Conservation (phyloP, 164 flowering plant species). For the Stephania japonica region DNA sequence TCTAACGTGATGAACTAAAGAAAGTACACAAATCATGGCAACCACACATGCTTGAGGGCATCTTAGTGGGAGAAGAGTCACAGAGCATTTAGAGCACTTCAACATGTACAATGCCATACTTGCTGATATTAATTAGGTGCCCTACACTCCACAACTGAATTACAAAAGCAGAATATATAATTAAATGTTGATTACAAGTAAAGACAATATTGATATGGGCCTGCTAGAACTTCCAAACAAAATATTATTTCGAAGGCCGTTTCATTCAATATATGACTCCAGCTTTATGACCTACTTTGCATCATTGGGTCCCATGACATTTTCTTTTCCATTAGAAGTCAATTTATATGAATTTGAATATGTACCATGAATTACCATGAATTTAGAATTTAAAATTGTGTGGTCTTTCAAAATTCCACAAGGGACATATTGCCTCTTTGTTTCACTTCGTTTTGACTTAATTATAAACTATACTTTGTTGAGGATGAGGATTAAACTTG, state of each 20-base stretch:
- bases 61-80: slow-evolving; percentile 2
- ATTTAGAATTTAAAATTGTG: too few relatives aligned
- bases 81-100: neutral
- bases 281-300: neutral
- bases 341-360: neutral
- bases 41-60: neutral
- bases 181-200: neutral
- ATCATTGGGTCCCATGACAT: neutral
- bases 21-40: neutral
- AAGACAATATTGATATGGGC: neutral
- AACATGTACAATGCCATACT: neutral
- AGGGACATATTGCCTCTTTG: too few relatives aligned
- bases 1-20: neutral
- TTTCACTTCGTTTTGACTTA: too few relatives aligned
- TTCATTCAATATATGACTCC: neutral
- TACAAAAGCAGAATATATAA: neutral
- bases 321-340: neutral
- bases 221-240: neutral
- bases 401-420: too few relatives aligned
- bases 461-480: too few relatives aligned
- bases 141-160: neutral
- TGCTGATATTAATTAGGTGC: neutral
- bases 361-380: neutral
- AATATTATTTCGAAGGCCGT: neutral
- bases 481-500: too few relatives aligned